Conservation (phyloP, 495 filamentous ascomycete genomes). For the Choiromyces venosus region DNA sequence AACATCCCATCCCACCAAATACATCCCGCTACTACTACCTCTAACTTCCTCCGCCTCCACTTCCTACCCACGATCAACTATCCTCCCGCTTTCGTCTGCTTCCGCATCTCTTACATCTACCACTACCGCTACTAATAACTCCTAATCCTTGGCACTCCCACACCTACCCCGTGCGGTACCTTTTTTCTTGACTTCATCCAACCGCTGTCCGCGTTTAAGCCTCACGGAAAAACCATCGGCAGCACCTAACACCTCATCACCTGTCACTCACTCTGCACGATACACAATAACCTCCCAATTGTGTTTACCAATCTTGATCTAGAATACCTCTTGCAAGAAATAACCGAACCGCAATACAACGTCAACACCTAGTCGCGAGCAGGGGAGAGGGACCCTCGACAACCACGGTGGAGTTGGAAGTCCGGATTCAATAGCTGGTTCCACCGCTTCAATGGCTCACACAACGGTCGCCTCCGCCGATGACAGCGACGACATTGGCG, state of each 20-base stretch:
- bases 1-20: slow-evolving; percentile 5
- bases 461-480: slow-evolving; percentile 39
- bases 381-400: neutral
- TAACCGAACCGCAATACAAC: neutral
- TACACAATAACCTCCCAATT: slow-evolving; percentile 11
- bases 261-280: neutral
- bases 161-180: slow-evolving; percentile 27
- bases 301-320: neutral
- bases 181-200: slow-evolving; percentile 25
- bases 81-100: slow-evolving; percentile 3
- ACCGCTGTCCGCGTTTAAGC: slow-evolving; percentile 38
- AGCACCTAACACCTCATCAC: slow-evolving; percentile 16
- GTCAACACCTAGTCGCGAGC: slow-evolving; percentile 3
- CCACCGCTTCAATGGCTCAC: slow-evolving; percentile 31
- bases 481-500: slow-evolving; percentile 40
- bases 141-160: slow-evolving; percentile 30
- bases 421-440: slow-evolving; percentile 5
- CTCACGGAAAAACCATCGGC: slow-evolving; percentile 31
- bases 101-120: slow-evolving; percentile 4
- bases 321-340: slow-evolving; percentile 6
- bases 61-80: neutral
- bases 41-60: slow-evolving; percentile 3
- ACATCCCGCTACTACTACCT: slow-evolving; percentile 18
- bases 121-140: slow-evolving; percentile 17
- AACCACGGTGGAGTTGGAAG: slow-evolving; percentile 3